Conservation (phyloP, 2,329 filamentous ascomycete genomes). For the Fusarium tanahbumbuense region DNA sequence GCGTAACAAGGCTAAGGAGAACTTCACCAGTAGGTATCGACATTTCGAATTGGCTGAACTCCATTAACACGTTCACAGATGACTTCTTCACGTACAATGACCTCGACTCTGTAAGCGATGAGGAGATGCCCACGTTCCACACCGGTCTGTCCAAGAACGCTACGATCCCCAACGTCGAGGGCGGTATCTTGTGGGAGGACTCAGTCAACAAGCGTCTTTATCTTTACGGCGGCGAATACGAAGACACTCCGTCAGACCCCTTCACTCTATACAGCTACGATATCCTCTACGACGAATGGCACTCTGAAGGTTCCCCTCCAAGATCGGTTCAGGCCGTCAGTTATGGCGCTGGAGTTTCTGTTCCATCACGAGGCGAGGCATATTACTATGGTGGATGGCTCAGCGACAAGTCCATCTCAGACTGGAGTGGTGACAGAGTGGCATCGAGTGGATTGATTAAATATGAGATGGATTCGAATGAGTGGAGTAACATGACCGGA, state of each 20-base stretch:
- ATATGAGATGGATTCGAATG: conserved; percentile 8
- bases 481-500: background rate
- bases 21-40: background rate
- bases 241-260: background rate
- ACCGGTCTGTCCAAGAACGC: conserved; percentile 4
- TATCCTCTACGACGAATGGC: conserved; percentile 9
- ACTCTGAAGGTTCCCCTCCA: background rate
- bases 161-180: conserved; percentile 7
- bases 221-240: conserved; percentile 6
- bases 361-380: conserved; percentile 4
- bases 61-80: background rate
- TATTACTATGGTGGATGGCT: conserved; percentile 14
- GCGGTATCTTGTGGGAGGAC: conserved; percentile 15
- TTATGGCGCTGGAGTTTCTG: conserved; percentile 6
- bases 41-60: fast-evolving
- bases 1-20: background rate
- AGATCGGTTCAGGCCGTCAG: background rate
- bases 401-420: background rate
- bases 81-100: conserved; percentile 7
- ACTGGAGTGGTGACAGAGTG: background rate
- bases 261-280: conserved; percentile 14
- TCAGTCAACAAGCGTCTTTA: conserved; percentile 11
- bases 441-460: conserved; percentile 8
- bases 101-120: background rate
- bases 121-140: background rate